A percentile compares a stretch with the other conserved stretches of the same genome.
Evolutionary conservation across 163 green algal species (phyloP).

Genomic region (Scenedesmus sp.): DNA sequence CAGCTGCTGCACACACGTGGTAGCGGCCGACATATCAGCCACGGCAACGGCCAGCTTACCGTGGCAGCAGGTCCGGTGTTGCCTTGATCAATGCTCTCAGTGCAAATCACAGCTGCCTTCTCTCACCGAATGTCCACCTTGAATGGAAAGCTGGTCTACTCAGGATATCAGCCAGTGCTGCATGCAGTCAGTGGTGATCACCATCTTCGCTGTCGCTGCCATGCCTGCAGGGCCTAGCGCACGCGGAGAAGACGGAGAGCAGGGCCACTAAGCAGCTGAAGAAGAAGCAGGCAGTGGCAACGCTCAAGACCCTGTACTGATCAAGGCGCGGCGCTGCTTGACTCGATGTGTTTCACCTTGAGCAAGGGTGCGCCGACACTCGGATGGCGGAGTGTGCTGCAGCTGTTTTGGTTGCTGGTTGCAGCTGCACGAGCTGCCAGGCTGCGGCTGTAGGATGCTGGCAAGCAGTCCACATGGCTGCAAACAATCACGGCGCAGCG

Average conservation of each 20-base stretch:
- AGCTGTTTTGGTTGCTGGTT: not conserved
- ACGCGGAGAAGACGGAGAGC: not conserved
- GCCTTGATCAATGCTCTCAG: not conserved
- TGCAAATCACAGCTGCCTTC: not conserved
- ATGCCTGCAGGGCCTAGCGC: slow-evolving; percentile 40
- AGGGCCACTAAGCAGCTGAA: not conserved
- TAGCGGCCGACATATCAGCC: not conserved
- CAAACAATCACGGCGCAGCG: too few species aligned
- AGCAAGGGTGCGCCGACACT: too few species aligned
- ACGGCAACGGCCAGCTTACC: not conserved
- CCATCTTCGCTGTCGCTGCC: too few species aligned
- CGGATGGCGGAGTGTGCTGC: not conserved
- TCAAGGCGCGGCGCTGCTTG: not conserved
- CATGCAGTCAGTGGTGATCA: too few species aligned
- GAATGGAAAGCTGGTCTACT: too few species aligned
- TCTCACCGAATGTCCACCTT: not conserved
- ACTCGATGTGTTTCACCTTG: not conserved
- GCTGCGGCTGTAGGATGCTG: not conserved
- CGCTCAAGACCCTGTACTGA: slow-evolving; percentile 46
- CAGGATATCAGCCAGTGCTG: too few species aligned
- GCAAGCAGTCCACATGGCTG: not conserved
- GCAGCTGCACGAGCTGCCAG: not conserved
- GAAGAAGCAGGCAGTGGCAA: slow-evolving; percentile 29
- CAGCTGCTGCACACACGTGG: not conserved
- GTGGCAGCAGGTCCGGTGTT: too few species aligned